A percentile compares a stretch with the other conserved stretches of the same genome.
These are phyloP conservation scores for Thymus mandschuricus DNA, from an alignment of 257 asterid species.

Conservation along the genomic window DNA sequence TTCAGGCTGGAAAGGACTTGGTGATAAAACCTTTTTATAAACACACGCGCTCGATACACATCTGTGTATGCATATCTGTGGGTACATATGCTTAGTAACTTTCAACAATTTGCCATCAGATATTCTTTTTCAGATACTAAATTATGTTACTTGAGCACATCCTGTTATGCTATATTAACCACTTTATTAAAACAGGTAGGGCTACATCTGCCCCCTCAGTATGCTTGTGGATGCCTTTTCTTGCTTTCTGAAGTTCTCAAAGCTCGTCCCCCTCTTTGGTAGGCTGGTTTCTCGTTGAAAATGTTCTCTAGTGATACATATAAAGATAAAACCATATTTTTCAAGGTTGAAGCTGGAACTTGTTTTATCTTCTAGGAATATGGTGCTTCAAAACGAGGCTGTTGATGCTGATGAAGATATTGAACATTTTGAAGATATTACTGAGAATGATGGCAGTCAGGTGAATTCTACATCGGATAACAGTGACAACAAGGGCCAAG, in stretches of 20 bases:
- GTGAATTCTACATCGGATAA: conserved; percentile 36
- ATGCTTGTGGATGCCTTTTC: conserved; percentile 96
- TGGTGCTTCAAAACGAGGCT: conserved; percentile 78
- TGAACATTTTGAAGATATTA: conserved; percentile 86
- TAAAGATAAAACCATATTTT: not conserved
- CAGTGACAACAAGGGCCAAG: conserved; percentile 29
- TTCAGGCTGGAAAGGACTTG: conserved; percentile 6
- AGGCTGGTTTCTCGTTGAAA: conserved; percentile 30
- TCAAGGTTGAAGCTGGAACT: conserved; percentile 28
- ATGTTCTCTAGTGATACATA: not conserved
- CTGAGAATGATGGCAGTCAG: conserved; percentile 53
- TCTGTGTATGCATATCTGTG: not conserved
- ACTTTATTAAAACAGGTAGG: conserved; percentile 57
- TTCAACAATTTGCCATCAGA: not conserved
- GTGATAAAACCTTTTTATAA: not conserved
- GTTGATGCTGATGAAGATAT: conserved; percentile 85
- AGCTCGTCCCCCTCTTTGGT: conserved; percentile 95
- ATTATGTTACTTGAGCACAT: not conserved
- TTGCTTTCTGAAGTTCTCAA: conserved; percentile 93
- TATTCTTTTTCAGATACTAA: not conserved
- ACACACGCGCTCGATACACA: not conserved
- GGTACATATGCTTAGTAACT: not conserved
- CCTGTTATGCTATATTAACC: conserved; percentile 21
- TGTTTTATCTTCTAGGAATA: conserved; percentile 53
- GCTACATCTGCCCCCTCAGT: conserved; percentile 94